Conservation (phyloP, 202 grass and related monocot species). For the Zizania palustris region DNA sequence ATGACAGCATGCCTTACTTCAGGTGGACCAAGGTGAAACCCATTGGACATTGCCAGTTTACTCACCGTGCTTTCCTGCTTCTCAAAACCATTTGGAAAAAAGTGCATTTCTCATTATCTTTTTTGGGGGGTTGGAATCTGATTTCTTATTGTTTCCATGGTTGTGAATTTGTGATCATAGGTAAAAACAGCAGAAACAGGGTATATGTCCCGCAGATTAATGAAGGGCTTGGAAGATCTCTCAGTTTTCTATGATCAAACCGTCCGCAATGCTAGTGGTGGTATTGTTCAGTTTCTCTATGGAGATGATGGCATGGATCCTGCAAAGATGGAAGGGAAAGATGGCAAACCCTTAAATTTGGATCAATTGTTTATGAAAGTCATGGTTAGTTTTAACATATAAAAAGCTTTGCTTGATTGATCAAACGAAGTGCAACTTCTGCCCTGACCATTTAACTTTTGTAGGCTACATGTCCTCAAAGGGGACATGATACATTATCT, state of each 20-base stretch:
- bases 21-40: not conserved
- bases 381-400: slow-evolving; percentile 63
- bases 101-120: slow-evolving; percentile 12
- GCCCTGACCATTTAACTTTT: slow-evolving; percentile 40
- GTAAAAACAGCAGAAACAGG: slow-evolving; percentile 99
- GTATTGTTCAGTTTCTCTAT: slow-evolving; percentile 90
- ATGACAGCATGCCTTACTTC: not conserved
- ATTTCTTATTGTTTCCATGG: slow-evolving; percentile 28
- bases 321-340: slow-evolving; percentile 94
- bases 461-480: slow-evolving; percentile 84
- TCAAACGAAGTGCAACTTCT: not conserved
- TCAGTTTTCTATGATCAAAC: slow-evolving; percentile 94
- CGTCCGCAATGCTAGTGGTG: slow-evolving; percentile 80
- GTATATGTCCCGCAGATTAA: slow-evolving; percentile 96
- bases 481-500: slow-evolving; percentile 59
- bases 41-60: not conserved
- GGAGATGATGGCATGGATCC: slow-evolving; percentile 99
- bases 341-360: slow-evolving; percentile 88
- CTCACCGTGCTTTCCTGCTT: slow-evolving; percentile 1
- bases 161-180: slow-evolving; percentile 49
- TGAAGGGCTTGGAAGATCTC: slow-evolving; percentile 94
- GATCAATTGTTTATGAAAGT: slow-evolving; percentile 97
- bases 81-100: not conserved
- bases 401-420: slow-evolving; percentile 27
- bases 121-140: not conserved